phyloP scores from a whole-genome alignment of 176 grass and related monocot genomes.

The Pharus latifolius region DNA sequence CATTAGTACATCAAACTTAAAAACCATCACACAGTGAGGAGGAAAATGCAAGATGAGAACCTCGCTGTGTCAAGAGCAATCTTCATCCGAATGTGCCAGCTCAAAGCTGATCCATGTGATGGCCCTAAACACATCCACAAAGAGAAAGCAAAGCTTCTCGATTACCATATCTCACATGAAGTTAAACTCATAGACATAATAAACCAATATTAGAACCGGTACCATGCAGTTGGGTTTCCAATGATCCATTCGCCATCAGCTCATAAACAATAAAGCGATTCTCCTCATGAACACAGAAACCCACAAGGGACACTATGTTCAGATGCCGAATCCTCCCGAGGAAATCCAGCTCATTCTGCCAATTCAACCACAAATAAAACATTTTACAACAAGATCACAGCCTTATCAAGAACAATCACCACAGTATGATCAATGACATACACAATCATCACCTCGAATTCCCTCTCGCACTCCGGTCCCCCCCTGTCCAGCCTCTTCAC shows the following conservation, averaged over 20 bases:
- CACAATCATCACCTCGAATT: slow-evolving; percentile 65
- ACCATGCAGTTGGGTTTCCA: slow-evolving; percentile 90
- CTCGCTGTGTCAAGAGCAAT: slow-evolving; percentile 94
- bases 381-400: background rate
- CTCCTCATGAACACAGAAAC: slow-evolving; percentile 72
- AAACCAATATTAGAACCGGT: background rate
- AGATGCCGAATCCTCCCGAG: slow-evolving; percentile 82
- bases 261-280: slow-evolving; percentile 71
- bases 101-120: slow-evolving; percentile 78
- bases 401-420: background rate
- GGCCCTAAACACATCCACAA: slow-evolving; percentile 37
- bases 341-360: slow-evolving; percentile 82
- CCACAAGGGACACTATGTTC: slow-evolving; percentile 78
- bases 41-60: slow-evolving; percentile 28
- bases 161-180: background rate
- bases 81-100: slow-evolving; percentile 93
- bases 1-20: background rate
- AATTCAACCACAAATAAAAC: slow-evolving; percentile 8
- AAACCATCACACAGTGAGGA: background rate
- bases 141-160: background rate
- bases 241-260: slow-evolving; percentile 78
- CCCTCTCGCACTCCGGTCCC: slow-evolving; percentile 40
- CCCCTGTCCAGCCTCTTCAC: slow-evolving; percentile 56
- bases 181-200: background rate
- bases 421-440: background rate